Base-by-base conservation (phyloP, 1,284 basidiomycete species). In the Stereum hirsutum region DNA sequence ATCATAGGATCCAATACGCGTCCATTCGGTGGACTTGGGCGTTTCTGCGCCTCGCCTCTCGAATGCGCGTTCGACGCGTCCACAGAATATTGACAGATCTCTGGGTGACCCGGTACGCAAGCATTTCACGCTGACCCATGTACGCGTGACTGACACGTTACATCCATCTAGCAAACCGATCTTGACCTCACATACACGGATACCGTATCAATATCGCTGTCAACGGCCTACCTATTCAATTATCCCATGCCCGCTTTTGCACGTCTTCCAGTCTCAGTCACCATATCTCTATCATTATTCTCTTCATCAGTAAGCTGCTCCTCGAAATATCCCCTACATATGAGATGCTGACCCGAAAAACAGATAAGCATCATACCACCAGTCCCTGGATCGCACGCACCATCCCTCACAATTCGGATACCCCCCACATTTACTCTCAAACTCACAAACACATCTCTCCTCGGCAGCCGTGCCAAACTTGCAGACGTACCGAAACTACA, bases 401-500 rank as follows among this genome's bases (percentile, higher is more conserved):
- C 69, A 8, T 65, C 73, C 10, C 56, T 87, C 14, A 77, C 79
- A 0, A 58, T 88, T 34, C 71, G 69, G 26, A 68, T 88, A 15
- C 74, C 76, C n/a, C 74, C 79, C 5, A 68, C 74, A 48, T 84
- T 89, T 53, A 74, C 70, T 3, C 70, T 89, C 10, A 75, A 81
- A 51, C 65, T 89, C 23, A 75, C 76, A 41, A 88, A 81, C 23
- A 84, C 76, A 6, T 89, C 87, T 20, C 69, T 88, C 2, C 78
- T 89, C 72, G 86, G 86, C 30, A 89, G 84, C 51, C 78, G 86
- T 31, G 86, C 87, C 28, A 87, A 89, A 59, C 69, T 89, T 1
- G 84, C 82, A 28, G 84, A 89, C 53, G 82, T 89, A 3, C 86
- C 87, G 21, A 89, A 89, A 57, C 63, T 89, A 11, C 87, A 89